Evolutionary conservation across 768 basidiomycete genomes (phyloP), one percentile per base, ranked within the genome.

Genomic region (Lactarius sp.): DNA sequence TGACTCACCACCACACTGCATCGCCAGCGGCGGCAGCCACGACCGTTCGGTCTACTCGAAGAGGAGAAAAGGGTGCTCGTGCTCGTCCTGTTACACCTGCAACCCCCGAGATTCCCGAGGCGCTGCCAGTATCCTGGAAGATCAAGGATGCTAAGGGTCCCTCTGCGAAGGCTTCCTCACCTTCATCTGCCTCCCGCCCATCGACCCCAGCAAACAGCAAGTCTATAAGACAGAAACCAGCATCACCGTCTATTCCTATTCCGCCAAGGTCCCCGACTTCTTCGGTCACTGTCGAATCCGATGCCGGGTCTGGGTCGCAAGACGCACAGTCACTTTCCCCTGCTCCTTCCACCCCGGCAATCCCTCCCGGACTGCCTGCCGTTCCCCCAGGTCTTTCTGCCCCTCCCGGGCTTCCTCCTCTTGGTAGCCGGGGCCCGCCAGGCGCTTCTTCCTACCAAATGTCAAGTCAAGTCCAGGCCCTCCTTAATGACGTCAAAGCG

Each of bases 401-500:
- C n/a, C 86, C 86, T 27, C 86, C 84, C 0, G 85, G 87, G 85
- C 69, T 81, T 10, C 75, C 78, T 22, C 72, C 73, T 10, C 78
- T 77, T 18, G 78, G 64, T 59, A 57, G 75, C 65, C 80, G 81
- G 60, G 79, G 76, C 54, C 77, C 77, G 36, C 67, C 41, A 55
- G 83, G 80, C 13, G 56, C 39, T 7, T 39, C 59, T 52, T 81
- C 84, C 6, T 95, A 94, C 73, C 92, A 94, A 70, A 90, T 94
- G 79, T 94, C 93, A 0, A 88, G 80, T 16, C 88, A 92, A 44
- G 92, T 90, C 2, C 87, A 87, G 66, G 90, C 89, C 1, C 79
- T 95, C 52, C 78, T 95, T 52, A 90, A 94, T 61, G 93, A 94
- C 68, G 83, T 95, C 44, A 87, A 85, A 71, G 84, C 84, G 22